Percentiles rank a stretch among this genome's conserved stretches.
Evolutionary conservation across 2,329 filamentous ascomycete species (phyloP).

Genomic region (Trichocomaceae sp.): DNA sequence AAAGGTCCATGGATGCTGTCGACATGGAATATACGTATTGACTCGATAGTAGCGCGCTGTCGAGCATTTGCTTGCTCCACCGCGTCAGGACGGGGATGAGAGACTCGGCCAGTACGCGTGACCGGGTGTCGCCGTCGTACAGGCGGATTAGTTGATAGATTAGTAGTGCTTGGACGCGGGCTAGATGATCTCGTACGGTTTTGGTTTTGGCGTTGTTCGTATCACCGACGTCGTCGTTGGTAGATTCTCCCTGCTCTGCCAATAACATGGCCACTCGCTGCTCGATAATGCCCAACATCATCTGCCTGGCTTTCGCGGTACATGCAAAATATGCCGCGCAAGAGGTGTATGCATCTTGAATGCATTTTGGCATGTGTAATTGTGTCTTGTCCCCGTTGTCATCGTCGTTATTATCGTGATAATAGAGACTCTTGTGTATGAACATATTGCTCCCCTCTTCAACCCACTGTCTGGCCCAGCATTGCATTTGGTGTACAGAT

Average conservation of each 20-base stretch:
- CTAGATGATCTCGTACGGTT: constrained; percentile 9
- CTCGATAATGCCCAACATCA: constrained; percentile 4
- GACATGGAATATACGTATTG: constrained; percentile 8
- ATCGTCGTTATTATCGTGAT: neutral
- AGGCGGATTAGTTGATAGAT: constrained; percentile 11
- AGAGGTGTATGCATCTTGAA: constrained; percentile 9
- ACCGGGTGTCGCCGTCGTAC: neutral
- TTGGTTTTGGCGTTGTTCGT: neutral
- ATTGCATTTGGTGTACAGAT: constrained; percentile 1
- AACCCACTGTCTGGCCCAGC: constrained; percentile 10
- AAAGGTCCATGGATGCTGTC: neutral
- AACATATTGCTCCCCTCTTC: constrained; percentile 10
- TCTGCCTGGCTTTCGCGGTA: neutral
- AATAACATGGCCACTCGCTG: constrained; percentile 5
- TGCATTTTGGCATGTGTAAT: constrained; percentile 8
- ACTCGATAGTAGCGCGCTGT: constrained; percentile 11
- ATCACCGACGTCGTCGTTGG: neutral
- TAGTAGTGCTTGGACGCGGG: constrained; percentile 11
- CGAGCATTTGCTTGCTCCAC: constrained; percentile 10
- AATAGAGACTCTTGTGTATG: constrained; percentile 7
- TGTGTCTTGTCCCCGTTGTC: neutral
- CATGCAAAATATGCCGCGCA: constrained; percentile 6
- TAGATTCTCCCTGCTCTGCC: neutral
- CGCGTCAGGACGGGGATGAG: constrained; percentile 2
- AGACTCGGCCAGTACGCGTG: constrained; percentile 5